Evolutionary conservation across 306 rosid genomes (phyloP).

Genomic region (Pachyrhizus erosus): DNA sequence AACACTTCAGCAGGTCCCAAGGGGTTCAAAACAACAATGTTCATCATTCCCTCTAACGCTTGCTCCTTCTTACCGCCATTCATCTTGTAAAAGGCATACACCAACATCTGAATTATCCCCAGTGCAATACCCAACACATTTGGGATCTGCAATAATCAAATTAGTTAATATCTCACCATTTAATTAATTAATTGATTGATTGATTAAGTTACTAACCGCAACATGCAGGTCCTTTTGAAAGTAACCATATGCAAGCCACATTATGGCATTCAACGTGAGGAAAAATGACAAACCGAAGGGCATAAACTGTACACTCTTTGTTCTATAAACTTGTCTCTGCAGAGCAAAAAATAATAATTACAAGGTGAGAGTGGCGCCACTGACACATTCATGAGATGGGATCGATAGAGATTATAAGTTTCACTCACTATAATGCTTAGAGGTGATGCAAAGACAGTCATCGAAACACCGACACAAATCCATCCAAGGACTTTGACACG

Average conservation of each 20-base stretch:
- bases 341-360: background rate
- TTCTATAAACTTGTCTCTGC: slow-evolving; percentile 68
- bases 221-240: slow-evolving; percentile 57
- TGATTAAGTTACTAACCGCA: slow-evolving; percentile 68
- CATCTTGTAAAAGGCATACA: slow-evolving; percentile 62
- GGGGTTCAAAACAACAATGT: slow-evolving; percentile 29
- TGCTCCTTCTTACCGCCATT: slow-evolving; percentile 30
- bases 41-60: background rate
- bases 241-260: slow-evolving; percentile 78
- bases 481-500: slow-evolving; percentile 65
- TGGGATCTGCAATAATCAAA: slow-evolving; percentile 56
- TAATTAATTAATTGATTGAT: background rate
- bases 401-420: background rate
- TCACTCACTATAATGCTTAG: slow-evolving; percentile 69
- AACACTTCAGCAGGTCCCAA: slow-evolving; percentile 39
- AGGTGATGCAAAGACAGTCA: slow-evolving; percentile 79
- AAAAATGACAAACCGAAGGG: slow-evolving; percentile 70
- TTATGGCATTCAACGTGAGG: slow-evolving; percentile 77
- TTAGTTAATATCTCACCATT: background rate
- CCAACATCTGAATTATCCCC: slow-evolving; percentile 75
- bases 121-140: slow-evolving; percentile 66
- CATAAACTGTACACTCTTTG: slow-evolving; percentile 79
- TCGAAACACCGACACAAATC: slow-evolving; percentile 64
- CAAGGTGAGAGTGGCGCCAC: too few species aligned
- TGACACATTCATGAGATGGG: too few species aligned